Conservation (phyloP, 2,329 filamentous ascomycete genomes). For the Penicillium olsonii region DNA sequence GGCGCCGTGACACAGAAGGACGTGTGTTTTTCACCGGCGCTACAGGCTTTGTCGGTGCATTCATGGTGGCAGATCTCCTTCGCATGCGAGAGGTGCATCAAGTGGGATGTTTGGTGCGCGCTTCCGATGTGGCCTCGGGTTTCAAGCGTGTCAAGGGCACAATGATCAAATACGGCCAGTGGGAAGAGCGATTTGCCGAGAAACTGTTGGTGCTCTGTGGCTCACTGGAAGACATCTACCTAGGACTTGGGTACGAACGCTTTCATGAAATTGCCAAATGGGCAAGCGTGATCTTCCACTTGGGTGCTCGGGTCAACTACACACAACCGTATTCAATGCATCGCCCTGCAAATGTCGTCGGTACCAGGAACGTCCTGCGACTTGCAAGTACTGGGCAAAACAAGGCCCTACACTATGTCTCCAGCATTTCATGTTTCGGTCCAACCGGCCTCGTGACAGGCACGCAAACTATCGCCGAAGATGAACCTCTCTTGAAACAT, state of each 20-base stretch:
- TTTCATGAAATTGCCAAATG: conserved; percentile 52
- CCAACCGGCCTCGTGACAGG: conserved; percentile 27
- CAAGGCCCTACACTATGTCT: conserved; percentile 28
- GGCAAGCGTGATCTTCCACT: conserved; percentile 73
- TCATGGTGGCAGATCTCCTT: conserved; percentile 78
- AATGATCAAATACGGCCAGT: conserved; percentile 11
- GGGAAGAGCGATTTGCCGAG: conserved; percentile 1
- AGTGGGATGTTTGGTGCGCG: conserved; percentile 72
- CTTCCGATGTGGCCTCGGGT: conserved; percentile 49
- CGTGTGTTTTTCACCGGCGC: conserved; percentile 75
- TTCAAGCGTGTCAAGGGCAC: conserved; percentile 5
- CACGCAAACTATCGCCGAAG: conserved; percentile 16
- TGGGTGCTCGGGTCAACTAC: conserved; percentile 75
- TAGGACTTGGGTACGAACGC: conserved; percentile 47
- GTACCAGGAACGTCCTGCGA: conserved; percentile 68
- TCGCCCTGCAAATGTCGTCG: conserved; percentile 69
- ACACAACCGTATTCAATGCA: conserved; percentile 70
- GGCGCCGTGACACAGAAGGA: conserved; percentile 24
- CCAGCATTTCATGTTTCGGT: conserved; percentile 26
- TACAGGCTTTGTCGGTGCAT: conserved; percentile 80
- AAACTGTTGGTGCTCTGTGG: conserved; percentile 45
- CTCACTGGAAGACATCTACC: conserved; percentile 65
- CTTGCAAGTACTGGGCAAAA: conserved; percentile 56
- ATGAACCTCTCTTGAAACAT: conserved; percentile 21
- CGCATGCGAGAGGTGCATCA: conserved; percentile 54